Percentiles rank a stretch among this genome's conserved stretches.
phyloP scores from a whole-genome alignment of 208 protist genomes.

The Novymonas esmeraldas region DNA sequence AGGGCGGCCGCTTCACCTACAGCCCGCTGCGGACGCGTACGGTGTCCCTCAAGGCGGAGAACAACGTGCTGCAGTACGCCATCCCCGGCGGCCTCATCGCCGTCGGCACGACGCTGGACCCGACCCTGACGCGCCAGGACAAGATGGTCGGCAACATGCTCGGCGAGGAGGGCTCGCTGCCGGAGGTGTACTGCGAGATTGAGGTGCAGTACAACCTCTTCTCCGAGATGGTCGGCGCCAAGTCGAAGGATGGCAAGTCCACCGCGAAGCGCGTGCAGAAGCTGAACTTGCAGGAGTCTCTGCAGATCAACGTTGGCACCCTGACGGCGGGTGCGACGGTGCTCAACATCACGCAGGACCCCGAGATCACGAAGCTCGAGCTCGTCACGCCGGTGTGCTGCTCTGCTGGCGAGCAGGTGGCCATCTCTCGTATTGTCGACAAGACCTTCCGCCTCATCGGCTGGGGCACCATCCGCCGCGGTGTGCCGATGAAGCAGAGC shows the following conservation, averaged over 20 bases:
- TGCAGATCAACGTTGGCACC: constrained; percentile 99
- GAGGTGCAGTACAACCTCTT: constrained; percentile 99
- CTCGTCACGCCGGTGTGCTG: constrained; percentile 98
- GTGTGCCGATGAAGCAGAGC: constrained; percentile 65
- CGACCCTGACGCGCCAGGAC: constrained; percentile 98
- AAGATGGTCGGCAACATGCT: constrained; percentile 97
- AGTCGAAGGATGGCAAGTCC: constrained; percentile 58
- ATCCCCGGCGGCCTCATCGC: constrained; percentile 99
- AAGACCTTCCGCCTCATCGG: constrained; percentile 98
- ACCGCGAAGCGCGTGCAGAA: constrained; percentile 92
- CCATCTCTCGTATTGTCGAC: constrained; percentile 96
- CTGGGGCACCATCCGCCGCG: constrained; percentile 91
- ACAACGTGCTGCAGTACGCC: constrained; percentile 99
- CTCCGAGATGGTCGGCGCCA: constrained; percentile 94
- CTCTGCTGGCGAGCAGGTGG: constrained; percentile 97
- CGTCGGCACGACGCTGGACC: constrained; percentile 99
- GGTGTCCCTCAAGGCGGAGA: constrained; percentile 96
- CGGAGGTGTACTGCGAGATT: constrained; percentile 97
- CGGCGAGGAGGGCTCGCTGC: constrained; percentile 89
- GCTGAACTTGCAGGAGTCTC: constrained; percentile 95
- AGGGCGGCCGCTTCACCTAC: constrained; percentile 90
- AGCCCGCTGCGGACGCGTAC: constrained; percentile 96
- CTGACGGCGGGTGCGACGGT: constrained; percentile 97
- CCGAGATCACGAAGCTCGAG: constrained; percentile 96
- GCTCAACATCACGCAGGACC: constrained; percentile 87